Evolutionary conservation across 2,329 filamentous ascomycete genomes (phyloP).

Genomic region (Curvularia spicifera): DNA sequence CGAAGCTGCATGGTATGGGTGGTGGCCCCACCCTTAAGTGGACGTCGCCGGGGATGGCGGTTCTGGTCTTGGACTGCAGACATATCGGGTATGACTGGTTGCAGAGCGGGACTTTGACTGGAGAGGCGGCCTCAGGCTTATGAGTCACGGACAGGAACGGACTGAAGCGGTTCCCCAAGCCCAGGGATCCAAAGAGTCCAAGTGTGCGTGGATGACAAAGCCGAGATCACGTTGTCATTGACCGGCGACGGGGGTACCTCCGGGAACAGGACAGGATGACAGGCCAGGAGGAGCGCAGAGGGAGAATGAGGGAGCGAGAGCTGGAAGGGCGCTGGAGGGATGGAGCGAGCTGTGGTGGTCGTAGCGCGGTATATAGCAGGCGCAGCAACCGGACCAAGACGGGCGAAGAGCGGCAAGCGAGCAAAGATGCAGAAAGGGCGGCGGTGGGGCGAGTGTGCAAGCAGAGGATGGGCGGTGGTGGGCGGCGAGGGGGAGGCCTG

Average conservation of each 20-base stretch:
- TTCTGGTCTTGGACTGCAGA: slow-evolving; percentile 49
- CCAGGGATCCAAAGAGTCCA: slow-evolving; percentile 32
- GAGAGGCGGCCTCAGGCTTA: slow-evolving; percentile 40
- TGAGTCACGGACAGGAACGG: slow-evolving; percentile 43
- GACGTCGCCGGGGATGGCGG: slow-evolving; percentile 55
- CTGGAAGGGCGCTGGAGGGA: slow-evolving; percentile 40
- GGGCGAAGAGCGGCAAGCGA: slow-evolving; percentile 37
- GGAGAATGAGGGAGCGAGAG: slow-evolving; percentile 1
- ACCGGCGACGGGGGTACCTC: slow-evolving; percentile 23
- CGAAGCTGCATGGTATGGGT: slow-evolving; percentile 54
- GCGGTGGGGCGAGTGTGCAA: slow-evolving; percentile 31
- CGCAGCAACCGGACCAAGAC: slow-evolving; percentile 42
- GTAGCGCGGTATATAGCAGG: slow-evolving; percentile 41
- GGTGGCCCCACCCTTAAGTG: slow-evolving; percentile 49
- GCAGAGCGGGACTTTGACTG: slow-evolving; percentile 24
- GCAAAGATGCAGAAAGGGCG: slow-evolving; percentile 33
- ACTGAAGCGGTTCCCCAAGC: slow-evolving; percentile 25
- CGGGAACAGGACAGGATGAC: slow-evolving; percentile 11
- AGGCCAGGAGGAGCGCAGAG: slow-evolving; percentile 15
- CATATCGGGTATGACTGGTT: slow-evolving; percentile 49
- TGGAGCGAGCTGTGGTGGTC: slow-evolving; percentile 27
- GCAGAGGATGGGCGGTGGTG: slow-evolving; percentile 18
- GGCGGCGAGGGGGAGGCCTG: slow-evolving; percentile 32
- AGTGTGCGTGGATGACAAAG: slow-evolving; percentile 31
- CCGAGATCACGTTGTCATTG: slow-evolving; percentile 38